Percentiles rank a stretch among this genome's conserved stretches.
Conservation (phyloP, 805 yeast species). For the Sugiyamaella valdiviana region DNA sequence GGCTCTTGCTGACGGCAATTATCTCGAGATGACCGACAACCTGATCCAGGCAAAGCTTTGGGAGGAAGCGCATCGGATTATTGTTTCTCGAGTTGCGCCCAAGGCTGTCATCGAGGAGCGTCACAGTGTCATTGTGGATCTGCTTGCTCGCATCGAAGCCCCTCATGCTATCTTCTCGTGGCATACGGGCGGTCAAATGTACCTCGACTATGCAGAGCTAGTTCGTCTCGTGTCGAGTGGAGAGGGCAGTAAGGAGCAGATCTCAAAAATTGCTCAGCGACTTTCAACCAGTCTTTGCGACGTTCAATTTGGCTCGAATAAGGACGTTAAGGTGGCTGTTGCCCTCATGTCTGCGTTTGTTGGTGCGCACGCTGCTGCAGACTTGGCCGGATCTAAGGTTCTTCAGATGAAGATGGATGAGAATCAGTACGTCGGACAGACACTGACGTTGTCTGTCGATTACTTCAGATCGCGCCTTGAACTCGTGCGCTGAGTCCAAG, state of each 20-base stretch:
- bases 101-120: constrained; percentile 50
- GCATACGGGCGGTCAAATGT: constrained; percentile 33
- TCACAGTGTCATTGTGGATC: constrained; percentile 17
- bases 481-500: not conserved
- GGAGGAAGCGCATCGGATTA: constrained; percentile 56
- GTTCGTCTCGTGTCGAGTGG: constrained; percentile 1
- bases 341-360: constrained; percentile 26
- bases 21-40: constrained; percentile 53
- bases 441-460: constrained; percentile 15
- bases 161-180: constrained; percentile 23
- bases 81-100: constrained; percentile 66
- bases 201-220: constrained; percentile 28
- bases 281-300: constrained; percentile 10
- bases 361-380: constrained; percentile 15
- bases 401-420: constrained; percentile 19
- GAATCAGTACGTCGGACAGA: constrained; percentile 13
- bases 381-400: constrained; percentile 8
- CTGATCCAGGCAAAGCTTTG: constrained; percentile 55
- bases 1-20: constrained; percentile 45
- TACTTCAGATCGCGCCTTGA: constrained; percentile 12
- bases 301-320: constrained; percentile 7
- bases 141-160: constrained; percentile 23
- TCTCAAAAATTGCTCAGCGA: constrained; percentile 2
- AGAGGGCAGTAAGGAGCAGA: constrained; percentile 2
- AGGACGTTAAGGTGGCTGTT: constrained; percentile 22